Conservation (phyloP, 495 filamentous ascomycete genomes). For the Venustampulla echinocandica region DNA sequence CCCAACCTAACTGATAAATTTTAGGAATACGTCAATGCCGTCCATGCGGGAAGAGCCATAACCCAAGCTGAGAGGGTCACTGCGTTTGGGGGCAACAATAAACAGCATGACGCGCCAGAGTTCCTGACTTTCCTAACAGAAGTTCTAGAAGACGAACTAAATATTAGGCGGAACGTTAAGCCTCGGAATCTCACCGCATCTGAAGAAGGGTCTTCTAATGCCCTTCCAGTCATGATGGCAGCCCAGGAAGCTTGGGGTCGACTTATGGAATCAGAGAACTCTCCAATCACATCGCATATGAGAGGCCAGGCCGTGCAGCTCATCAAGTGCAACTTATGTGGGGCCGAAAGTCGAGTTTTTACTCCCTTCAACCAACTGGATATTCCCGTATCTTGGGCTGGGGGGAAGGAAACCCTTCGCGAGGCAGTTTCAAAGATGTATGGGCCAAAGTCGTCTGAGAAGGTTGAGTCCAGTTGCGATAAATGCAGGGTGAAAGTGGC, state of each 20-base stretch:
- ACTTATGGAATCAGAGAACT: not conserved
- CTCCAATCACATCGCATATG: not conserved
- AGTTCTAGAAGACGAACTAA: slow-evolving; percentile 67
- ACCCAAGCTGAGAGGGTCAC: slow-evolving; percentile 3
- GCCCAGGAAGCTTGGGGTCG: not conserved
- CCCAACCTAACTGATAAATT: not conserved
- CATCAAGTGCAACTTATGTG: not conserved
- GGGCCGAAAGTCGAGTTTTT: not conserved
- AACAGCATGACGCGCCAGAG: slow-evolving; percentile 71
- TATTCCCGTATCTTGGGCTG: not conserved
- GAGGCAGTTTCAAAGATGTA: not conserved
- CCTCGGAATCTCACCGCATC: slow-evolving; percentile 49
- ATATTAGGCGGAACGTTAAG: slow-evolving; percentile 49
- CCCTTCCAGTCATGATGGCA: not conserved
- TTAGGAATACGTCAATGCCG: slow-evolving; percentile 30
- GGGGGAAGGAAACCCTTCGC: not conserved
- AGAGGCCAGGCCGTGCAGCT: not conserved
- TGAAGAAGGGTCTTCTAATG: slow-evolving; percentile 36
- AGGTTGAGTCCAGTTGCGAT: slow-evolving; percentile 2
- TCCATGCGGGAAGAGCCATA: slow-evolving; percentile 23
- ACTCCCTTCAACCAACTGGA: not conserved
- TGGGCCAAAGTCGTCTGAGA: not conserved
- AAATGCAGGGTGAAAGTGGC: not conserved
- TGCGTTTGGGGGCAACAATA: slow-evolving; percentile 36
- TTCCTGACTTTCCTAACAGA: slow-evolving; percentile 68